Evolutionary conservation across 768 basidiomycete genomes (phyloP), one percentile per base, ranked within the genome.

Genomic region (Galerina marginata): DNA sequence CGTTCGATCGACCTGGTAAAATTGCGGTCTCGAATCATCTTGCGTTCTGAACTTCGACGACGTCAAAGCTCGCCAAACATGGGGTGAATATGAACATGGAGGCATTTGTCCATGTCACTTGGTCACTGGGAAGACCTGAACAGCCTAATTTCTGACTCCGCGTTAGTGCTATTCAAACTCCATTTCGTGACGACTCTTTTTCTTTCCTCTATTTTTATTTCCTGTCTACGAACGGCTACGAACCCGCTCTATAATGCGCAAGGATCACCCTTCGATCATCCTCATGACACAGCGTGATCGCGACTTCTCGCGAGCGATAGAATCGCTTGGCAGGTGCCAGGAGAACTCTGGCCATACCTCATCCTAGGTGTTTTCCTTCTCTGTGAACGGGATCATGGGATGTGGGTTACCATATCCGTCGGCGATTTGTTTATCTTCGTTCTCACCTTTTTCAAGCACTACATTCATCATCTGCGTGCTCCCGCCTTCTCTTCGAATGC

Each of bases 301-400:
- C 49, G 26, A 40, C 47, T 61, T 43, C 60, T 43, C 46, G 48
- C 52, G 57, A 45, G 26, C 23, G 57, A 55, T 49, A 46, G 46
- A 43, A 52, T 55, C 53, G 46, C 56, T 62, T 62, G 56, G 52
- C 61, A 40, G 52, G 39, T 53, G n/a, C 39, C 39, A 26, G 29
- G 29, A 33, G 29, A 33, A 33, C 29, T 20, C 40, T 54, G 56
- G 50, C 48, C 51, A 45, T 57, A 53, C 56, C 56, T 57, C 45
- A 58, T 47, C 54, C 61, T 59, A 62, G 39, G 39, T 16, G 25
- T 55, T 29, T 43, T 45, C 15, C 11, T 42, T 45, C 26, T 44
- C 15, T 45, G 14, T 47, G 54, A 16, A 16, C 26, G 40, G 42
- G 40, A 55, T 23, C 54, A 25, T 55, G 54, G 54, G 54, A 43